phyloP scores from a whole-genome alignment of 176 grass and related monocot genomes.

The Oryza brachyantha region DNA sequence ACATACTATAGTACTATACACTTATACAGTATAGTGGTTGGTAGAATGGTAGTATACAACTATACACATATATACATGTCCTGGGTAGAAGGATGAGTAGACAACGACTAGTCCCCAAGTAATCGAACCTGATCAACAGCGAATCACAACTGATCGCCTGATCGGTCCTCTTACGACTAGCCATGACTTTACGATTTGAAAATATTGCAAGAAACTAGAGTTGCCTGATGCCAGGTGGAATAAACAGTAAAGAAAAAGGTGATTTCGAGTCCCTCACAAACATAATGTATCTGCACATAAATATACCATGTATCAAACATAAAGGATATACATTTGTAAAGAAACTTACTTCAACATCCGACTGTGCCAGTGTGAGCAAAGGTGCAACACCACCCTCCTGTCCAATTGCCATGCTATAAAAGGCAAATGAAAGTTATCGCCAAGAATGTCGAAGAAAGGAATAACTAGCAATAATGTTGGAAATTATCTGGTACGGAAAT shows the following conservation, averaged over 20 bases:
- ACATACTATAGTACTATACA: too few relatives aligned
- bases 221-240: constrained; percentile 5
- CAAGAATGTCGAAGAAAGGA: constrained; percentile 13
- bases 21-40: too few relatives aligned
- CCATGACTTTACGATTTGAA: too few relatives aligned
- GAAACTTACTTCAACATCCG: constrained; percentile 87
- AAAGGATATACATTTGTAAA: constrained; percentile 2
- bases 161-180: too few relatives aligned
- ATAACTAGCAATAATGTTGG: not conserved
- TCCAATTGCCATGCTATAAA: constrained; percentile 93
- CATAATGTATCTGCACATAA: not conserved
- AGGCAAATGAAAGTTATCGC: constrained; percentile 32
- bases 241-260: constrained; percentile 6
- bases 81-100: too few relatives aligned
- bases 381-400: constrained; percentile 90
- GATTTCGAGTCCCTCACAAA: constrained; percentile 14
- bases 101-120: too few relatives aligned
- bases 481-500: not conserved
- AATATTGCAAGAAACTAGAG: not conserved
- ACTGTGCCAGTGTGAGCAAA: constrained; percentile 86
- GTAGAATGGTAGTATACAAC: too few relatives aligned
- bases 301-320: constrained; percentile 6
- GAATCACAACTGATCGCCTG: too few relatives aligned
- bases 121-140: too few relatives aligned
- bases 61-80: too few relatives aligned